Evolutionary conservation across 257 asterid genomes (phyloP).

Genomic region (Euphrasia confusa): DNA sequence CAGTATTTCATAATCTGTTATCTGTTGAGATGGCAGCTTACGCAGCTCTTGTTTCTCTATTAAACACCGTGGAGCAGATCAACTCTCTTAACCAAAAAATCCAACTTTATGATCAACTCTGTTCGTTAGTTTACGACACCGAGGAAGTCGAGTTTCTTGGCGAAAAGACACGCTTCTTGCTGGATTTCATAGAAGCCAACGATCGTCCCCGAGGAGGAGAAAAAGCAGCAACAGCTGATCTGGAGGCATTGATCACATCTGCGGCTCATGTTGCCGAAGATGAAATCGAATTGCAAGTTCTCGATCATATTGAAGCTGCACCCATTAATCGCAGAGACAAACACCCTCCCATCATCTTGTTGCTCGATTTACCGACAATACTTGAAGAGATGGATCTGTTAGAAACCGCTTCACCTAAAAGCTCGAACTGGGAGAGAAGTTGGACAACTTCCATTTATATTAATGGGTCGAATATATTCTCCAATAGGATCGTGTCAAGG

Average conservation of each 20-base stretch:
- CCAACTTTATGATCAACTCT: background rate
- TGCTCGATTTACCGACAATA: no score
- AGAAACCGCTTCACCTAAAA: no score
- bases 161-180: background rate
- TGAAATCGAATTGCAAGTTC: no score
- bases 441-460: no score
- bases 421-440: no score
- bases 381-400: no score
- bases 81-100: background rate
- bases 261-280: no score
- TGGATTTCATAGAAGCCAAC: background rate
- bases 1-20: no score
- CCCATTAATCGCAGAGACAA: no score
- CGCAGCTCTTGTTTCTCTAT: conserved; percentile 1
- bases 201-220: background rate
- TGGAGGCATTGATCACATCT: background rate
- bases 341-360: no score
- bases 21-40: background rate
- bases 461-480: no score
- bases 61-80: background rate
- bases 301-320: background rate
- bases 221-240: background rate
- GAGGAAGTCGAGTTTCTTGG: background rate
- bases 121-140: background rate
- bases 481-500: no score